phyloP scores from a whole-genome alignment of 2,329 filamentous ascomycete genomes.

The Fusarium drepaniforme region DNA sequence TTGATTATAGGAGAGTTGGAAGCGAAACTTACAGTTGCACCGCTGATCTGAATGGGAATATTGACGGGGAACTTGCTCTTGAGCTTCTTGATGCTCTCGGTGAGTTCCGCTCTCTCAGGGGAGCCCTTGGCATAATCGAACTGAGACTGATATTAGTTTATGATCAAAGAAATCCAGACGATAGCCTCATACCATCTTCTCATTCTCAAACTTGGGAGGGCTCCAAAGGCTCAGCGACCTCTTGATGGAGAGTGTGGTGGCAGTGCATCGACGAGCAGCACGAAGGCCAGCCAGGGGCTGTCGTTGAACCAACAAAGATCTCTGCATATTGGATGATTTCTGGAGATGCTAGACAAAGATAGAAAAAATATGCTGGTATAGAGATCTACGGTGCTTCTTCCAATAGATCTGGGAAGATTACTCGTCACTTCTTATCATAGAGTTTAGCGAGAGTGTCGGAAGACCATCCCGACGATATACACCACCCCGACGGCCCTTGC shows the following conservation, averaged over 20 bases:
- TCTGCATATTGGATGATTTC: constrained; percentile 21
- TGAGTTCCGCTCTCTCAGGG: constrained; percentile 28
- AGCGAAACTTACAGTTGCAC: background rate
- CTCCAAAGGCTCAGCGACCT: constrained; percentile 29
- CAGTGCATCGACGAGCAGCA: background rate
- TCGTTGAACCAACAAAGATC: constrained; percentile 15
- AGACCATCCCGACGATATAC: constrained; percentile 22
- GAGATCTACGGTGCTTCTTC: background rate
- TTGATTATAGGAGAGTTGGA: rapidly evolving
- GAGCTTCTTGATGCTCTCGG: constrained; percentile 27
- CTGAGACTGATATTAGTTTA: constrained; percentile 4
- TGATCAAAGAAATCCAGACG: rapidly evolving
- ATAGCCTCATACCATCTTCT: constrained; percentile 26
- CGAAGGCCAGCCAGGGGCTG: constrained; percentile 17
- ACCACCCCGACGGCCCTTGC: background rate
- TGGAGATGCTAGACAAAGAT: background rate
- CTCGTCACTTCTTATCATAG: constrained; percentile 1
- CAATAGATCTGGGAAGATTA: background rate
- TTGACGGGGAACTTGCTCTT: constrained; percentile 29
- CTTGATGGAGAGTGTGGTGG: background rate
- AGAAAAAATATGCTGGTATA: background rate
- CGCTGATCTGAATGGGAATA: constrained; percentile 28
- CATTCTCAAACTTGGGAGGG: constrained; percentile 38
- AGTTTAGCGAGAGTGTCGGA: constrained; percentile 18
- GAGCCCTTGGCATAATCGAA: constrained; percentile 38